Percentiles rank a stretch among this genome's conserved stretches.
These are phyloP conservation scores for Cicer judaicum DNA, from an alignment of 306 rosid species.

Conservation along the genomic window DNA sequence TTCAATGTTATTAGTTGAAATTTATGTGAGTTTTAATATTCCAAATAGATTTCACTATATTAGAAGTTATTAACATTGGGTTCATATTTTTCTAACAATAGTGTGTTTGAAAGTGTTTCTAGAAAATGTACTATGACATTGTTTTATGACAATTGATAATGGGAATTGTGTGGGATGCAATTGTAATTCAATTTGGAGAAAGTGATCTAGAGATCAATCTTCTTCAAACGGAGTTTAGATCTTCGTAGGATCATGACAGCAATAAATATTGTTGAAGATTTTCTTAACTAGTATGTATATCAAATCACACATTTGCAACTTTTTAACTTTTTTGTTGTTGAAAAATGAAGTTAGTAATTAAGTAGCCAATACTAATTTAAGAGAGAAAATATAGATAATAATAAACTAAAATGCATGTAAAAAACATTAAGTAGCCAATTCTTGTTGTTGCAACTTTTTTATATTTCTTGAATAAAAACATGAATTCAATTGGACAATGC, in stretches of 20 bases:
- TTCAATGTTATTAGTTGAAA: neutral
- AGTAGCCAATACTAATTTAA: neutral
- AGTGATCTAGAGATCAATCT: neutral
- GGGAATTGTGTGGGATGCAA: neutral
- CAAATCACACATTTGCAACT: neutral
- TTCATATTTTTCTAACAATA: neutral
- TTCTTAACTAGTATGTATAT: neutral
- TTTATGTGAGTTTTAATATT: neutral
- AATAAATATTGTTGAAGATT: too few relatives aligned
- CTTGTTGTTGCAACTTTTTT: too few relatives aligned
- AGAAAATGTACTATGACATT: neutral
- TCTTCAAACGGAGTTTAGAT: neutral
- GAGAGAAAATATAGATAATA: neutral
- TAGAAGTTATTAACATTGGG: neutral
- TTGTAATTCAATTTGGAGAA: neutral
- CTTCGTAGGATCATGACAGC: too few relatives aligned
- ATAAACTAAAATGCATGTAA: too few relatives aligned
- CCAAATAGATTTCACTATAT: neutral
- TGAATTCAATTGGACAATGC: too few relatives aligned
- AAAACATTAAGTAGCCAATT: too few relatives aligned
- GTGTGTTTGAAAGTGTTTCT: too few relatives aligned
- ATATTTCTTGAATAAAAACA: too few relatives aligned
- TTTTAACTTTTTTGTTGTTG: neutral
- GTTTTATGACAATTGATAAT: neutral
- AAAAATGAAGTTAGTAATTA: neutral